Base-by-base conservation (phyloP, 2,329 filamentous ascomycete species). In the Thyridium curvatum region DNA sequence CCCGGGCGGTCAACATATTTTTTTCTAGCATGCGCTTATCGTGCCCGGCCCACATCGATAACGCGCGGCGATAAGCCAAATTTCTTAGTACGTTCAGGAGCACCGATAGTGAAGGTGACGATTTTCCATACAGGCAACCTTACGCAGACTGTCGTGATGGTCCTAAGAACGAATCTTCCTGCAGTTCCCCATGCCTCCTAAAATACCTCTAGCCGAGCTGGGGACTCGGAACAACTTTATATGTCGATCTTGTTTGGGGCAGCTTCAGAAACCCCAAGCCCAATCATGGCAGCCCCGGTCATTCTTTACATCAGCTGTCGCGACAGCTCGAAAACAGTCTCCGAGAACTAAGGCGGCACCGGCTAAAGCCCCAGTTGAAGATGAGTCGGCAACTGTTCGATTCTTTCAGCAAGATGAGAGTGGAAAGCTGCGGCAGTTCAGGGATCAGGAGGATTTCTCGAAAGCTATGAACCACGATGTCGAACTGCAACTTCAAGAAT, bases 401-500 rank as follows among this genome's bases (percentile, higher is more conserved):
- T 74, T 64, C 49, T 77, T 72, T 43, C 69, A 77, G 39, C 65
- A 74, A 49, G 60, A 61, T 12, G 56, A 59, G 3, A 46, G 54
- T 26, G 64, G 64, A 21, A 48, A 51, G 8, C 47, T 69, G 12
- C 61, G 53, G 13, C 60, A 63, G 45, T 52, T 74, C 14, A 45
- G 48, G 9, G 49, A 58, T 41, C 55, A 64, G 35, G 55, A 65
- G n/a, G 62, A 61, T 8, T 71, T 71, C 41, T 56, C 50, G 5
- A 51, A 46, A 30, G 60, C 43, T 29, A 61, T 64, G 35, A 55
- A 56, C 5, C 60, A 58, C 5, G 55, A 61, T 12, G 46, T 66
- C 15, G 59, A 60, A 21, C 44, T 52, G n/a, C 54, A 58, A 4
- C 49, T 71, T 0, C 46, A 59, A 10, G 55, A 61, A 34, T 46